Base-by-base conservation (phyloP, 1,284 basidiomycete species). In the Apiotrichum sp. region DNA sequence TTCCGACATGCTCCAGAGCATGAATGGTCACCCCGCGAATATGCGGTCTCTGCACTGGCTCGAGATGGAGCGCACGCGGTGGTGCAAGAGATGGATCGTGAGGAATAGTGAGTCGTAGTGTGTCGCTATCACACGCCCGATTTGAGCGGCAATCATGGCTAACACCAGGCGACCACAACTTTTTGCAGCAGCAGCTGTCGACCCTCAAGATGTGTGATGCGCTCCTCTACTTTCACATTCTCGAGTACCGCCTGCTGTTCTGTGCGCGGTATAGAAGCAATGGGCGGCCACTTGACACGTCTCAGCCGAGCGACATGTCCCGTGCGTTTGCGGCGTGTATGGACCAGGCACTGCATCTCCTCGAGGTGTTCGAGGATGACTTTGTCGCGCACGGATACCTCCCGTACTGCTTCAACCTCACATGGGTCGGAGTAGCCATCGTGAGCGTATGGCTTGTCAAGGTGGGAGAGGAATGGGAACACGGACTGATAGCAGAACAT, bases 81-180 rank as follows among this genome's bases (percentile, higher is more conserved):
- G 68, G 67, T 52, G 61, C 16, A 56, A 57, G 38, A 51, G 57
- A 31, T 72, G 68, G 68, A 57, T 71, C 16, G 59, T 58, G 29
- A 47, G 62, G 39, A 59, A 58, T 41, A 31, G 67, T 69, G 47
- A 56, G 67, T 41, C 32, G 32, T 9, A 36, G 11, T 32, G 6
- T 22, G 6, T 11, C 22, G 22, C 22, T 22, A 38, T 38, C 7
- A 38, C 36, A 7, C 36, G 36, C 13, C 22, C 22, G 22, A 22
- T 22, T 22, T 22, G 22, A 22, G 22, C 22, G 22, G 22, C 22
- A 39, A 16, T 33, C 43, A 14, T n/a, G 6, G 9, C 54, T 55
- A 32, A 52, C 57, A 13, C 11, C 6, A 4, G 62, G 62, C 47
- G 59, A 59, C 41, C 56, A 59, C 52, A 56, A 55, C 38, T 62